A percentile compares a stretch with the other conserved stretches of the same genome.
Evolutionary conservation across 2,329 filamentous ascomycete species (phyloP).

Genomic region (Penicillium sp.): DNA sequence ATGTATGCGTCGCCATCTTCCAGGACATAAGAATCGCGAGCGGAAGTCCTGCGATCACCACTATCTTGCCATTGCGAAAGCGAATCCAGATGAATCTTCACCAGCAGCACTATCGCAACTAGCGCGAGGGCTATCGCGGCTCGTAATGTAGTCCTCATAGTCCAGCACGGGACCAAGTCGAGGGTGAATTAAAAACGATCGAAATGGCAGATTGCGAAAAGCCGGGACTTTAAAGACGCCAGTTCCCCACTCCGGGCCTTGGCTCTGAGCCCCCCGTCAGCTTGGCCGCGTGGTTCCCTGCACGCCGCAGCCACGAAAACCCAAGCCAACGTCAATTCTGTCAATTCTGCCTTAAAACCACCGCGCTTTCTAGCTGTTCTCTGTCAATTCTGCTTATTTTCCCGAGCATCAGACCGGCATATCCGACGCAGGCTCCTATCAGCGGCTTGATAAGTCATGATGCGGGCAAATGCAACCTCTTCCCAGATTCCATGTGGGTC

Average conservation of each 20-base stretch:
- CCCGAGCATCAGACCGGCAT: not conserved
- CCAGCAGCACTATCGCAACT: slow-evolving; percentile 19
- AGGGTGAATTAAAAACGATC: not conserved
- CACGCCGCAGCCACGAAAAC: not conserved
- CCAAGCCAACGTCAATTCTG: not conserved
- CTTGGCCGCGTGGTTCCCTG: slow-evolving; percentile 4
- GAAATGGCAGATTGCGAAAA: not conserved
- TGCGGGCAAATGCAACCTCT: slow-evolving; percentile 7
- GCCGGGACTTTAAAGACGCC: not conserved
- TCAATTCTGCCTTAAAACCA: no score
- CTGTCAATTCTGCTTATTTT: not conserved
- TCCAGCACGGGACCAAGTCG: slow-evolving; percentile 2
- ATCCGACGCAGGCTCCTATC: not conserved
- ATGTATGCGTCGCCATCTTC: slow-evolving; percentile 15
- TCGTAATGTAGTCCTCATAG: slow-evolving; percentile 19
- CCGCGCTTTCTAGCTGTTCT: not conserved
- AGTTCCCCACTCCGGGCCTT: slow-evolving; percentile 2
- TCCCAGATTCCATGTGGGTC: slow-evolving; percentile 2
- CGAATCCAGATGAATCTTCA: slow-evolving; percentile 20
- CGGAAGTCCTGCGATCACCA: not conserved
- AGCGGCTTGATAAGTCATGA: not conserved
- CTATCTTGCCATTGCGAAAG: slow-evolving; percentile 15
- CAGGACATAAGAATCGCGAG: slow-evolving; percentile 3
- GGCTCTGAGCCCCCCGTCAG: slow-evolving; percentile 4
- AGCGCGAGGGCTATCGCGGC: slow-evolving; percentile 16